phyloP scores from a whole-genome alignment of 1,284 basidiomycete species.

The Rhodotorula sp. region DNA sequence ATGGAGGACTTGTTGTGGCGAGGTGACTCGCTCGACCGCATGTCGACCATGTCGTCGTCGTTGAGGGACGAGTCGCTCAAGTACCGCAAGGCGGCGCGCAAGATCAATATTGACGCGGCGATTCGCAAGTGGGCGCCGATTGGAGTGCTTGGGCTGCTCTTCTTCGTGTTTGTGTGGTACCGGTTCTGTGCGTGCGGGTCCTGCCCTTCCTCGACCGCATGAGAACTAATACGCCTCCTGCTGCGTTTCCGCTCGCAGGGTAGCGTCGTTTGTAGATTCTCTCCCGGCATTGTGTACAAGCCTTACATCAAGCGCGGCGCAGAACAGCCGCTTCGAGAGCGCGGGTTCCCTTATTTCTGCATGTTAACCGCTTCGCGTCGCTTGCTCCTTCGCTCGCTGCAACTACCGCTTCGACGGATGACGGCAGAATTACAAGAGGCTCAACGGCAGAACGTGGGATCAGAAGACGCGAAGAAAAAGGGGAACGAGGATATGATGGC shows the following conservation, averaged over 20 bases:
- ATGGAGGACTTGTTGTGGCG: slow-evolving; percentile 99
- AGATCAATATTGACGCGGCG: slow-evolving; percentile 82
- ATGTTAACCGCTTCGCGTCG: no score
- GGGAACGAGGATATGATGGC: no score
- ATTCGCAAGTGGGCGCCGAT: slow-evolving; percentile 93
- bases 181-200: slow-evolving; percentile 60
- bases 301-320: no score
- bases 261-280: neutral
- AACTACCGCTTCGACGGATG: no score
- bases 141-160: slow-evolving; percentile 71
- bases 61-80: slow-evolving; percentile 94
- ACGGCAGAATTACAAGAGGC: no score
- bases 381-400: no score
- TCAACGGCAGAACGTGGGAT: no score
- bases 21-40: slow-evolving; percentile 93
- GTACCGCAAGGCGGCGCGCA: slow-evolving; percentile 91
- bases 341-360: no score
- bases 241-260: neutral
- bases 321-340: no score
- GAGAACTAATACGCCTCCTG: neutral
- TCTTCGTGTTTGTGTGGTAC: slow-evolving; percentile 89
- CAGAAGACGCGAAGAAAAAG: neutral
- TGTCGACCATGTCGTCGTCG: slow-evolving; percentile 98
- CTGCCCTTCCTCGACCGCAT: neutral
- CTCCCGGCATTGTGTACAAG: no score